phyloP scores from a whole-genome alignment of 2,329 filamentous ascomycete species.

The Xylaria sp. region DNA sequence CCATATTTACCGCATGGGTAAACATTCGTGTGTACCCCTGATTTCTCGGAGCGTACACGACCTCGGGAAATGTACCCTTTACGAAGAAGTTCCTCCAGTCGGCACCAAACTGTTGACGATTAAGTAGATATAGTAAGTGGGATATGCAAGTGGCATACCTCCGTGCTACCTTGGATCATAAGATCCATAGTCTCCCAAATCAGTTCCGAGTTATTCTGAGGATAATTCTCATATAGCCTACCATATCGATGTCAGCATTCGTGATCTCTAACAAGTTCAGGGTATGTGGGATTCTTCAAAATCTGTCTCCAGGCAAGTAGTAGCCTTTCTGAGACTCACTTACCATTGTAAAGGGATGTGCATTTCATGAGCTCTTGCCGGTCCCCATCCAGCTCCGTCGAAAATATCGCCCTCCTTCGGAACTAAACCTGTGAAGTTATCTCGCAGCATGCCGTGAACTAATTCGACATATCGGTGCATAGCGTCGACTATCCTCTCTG shows the following conservation, averaged over 20 bases:
- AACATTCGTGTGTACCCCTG: slow-evolving; percentile 32
- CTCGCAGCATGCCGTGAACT: slow-evolving; percentile 49
- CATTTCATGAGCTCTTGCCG: slow-evolving; percentile 36
- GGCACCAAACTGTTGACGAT: slow-evolving; percentile 23
- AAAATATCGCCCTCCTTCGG: slow-evolving; percentile 40
- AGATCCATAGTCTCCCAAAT: slow-evolving; percentile 40
- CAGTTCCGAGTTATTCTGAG: slow-evolving; percentile 31
- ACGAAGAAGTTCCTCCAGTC: slow-evolving; percentile 35
- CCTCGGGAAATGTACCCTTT: slow-evolving; percentile 29
- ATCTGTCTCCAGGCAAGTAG: background rate
- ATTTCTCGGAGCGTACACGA: slow-evolving; percentile 25
- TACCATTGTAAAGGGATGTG: slow-evolving; percentile 37
- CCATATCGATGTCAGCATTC: background rate
- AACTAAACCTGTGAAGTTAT: slow-evolving; percentile 48
- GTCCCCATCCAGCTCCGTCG: slow-evolving; percentile 34
- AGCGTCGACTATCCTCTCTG: slow-evolving; percentile 41
- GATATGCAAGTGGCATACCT: slow-evolving; percentile 32
- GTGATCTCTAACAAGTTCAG: background rate
- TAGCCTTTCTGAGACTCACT: background rate
- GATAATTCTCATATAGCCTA: slow-evolving; percentile 33
- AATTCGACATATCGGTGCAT: slow-evolving; percentile 47
- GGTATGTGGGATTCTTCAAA: background rate
- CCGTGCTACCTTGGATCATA: slow-evolving; percentile 41
- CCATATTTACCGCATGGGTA: slow-evolving; percentile 40
- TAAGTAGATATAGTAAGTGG: no score